These are phyloP conservation scores for Millerozyma miso DNA, from an alignment of 805 yeast species.

Conservation along the genomic window DNA sequence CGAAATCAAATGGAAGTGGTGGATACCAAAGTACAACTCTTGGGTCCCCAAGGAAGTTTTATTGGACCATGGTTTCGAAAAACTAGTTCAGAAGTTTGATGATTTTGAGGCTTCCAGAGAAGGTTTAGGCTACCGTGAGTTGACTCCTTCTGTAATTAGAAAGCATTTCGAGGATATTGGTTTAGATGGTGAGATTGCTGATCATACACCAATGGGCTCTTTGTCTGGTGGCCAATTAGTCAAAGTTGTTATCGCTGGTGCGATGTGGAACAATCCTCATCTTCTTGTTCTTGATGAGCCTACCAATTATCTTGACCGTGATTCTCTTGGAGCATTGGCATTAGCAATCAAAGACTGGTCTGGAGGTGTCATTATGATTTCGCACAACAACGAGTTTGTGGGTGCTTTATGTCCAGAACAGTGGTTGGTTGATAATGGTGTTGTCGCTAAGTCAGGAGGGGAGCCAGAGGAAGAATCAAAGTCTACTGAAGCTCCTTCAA, in stretches of 20 bases:
- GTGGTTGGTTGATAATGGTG: slow-evolving; percentile 95
- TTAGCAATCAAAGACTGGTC: slow-evolving; percentile 97
- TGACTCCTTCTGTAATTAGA: slow-evolving; percentile 86
- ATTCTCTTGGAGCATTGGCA: slow-evolving; percentile 95
- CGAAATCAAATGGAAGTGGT: slow-evolving; percentile 83
- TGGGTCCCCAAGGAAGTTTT: slow-evolving; percentile 86
- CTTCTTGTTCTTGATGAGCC: slow-evolving; percentile 96
- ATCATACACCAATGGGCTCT: slow-evolving; percentile 95
- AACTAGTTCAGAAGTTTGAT: slow-evolving; percentile 42
- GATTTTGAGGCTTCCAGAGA: slow-evolving; percentile 48
- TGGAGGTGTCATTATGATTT: slow-evolving; percentile 98
- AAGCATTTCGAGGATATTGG: slow-evolving; percentile 98
- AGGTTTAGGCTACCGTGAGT: slow-evolving; percentile 45
- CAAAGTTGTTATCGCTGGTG: slow-evolving; percentile 98
- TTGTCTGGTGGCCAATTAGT: slow-evolving; percentile 98
- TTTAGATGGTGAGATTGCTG: slow-evolving; percentile 95
- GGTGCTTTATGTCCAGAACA: slow-evolving; percentile 98
- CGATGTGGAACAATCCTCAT: slow-evolving; percentile 99
- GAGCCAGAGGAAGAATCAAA: slow-evolving; percentile 69
- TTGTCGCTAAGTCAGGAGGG: slow-evolving; percentile 77
- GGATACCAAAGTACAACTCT: slow-evolving; percentile 90
- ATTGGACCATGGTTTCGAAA: slow-evolving; percentile 55
- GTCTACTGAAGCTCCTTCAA: slow-evolving; percentile 63
- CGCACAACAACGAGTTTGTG: slow-evolving; percentile 94
- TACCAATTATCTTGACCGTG: slow-evolving; percentile 96